These are phyloP conservation scores for Chlamydomonas reinhardtii DNA, from an alignment of 163 green algal species.

Conservation along the genomic window DNA sequence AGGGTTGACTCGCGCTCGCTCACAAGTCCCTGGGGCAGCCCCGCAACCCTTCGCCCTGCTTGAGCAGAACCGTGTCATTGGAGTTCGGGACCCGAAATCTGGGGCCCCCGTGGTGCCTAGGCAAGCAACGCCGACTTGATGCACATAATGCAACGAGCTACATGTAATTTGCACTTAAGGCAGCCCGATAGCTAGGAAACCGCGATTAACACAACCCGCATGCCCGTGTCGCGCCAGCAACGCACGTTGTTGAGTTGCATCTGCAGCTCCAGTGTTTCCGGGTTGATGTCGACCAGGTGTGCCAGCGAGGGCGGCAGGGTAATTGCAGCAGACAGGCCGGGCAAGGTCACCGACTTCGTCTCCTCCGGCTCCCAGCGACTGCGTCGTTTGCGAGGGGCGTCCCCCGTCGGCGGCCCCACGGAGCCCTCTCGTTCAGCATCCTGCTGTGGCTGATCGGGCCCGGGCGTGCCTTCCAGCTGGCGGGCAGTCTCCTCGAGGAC, in stretches of 20 bases:
- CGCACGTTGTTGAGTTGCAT: conserved; percentile 52
- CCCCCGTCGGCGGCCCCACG: conserved; percentile 9
- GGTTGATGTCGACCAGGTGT: conserved; percentile 54
- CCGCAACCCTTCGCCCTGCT: no score
- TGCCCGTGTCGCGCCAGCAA: background rate
- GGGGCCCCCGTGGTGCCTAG: no score
- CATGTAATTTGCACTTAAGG: background rate
- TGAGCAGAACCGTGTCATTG: no score
- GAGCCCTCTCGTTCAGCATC: conserved; percentile 32
- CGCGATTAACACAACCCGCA: background rate
- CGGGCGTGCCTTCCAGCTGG: conserved; percentile 10
- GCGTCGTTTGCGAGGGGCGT: conserved; percentile 40
- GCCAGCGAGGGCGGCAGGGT: conserved; percentile 46
- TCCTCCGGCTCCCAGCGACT: conserved; percentile 50
- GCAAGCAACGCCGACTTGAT: background rate
- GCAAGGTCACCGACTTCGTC: conserved; percentile 24
- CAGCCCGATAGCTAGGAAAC: background rate
- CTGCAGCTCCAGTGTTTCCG: conserved; percentile 51
- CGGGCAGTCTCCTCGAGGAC: conserved; percentile 44
- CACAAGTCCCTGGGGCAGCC: no score
- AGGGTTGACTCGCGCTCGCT: no score
- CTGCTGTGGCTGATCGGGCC: conserved; percentile 19
- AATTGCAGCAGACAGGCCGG: conserved; percentile 25
- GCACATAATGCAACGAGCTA: background rate
- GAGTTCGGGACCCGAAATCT: no score